Conservation (phyloP, 768 basidiomycete genomes). For the Pisolithus microcarpus region DNA sequence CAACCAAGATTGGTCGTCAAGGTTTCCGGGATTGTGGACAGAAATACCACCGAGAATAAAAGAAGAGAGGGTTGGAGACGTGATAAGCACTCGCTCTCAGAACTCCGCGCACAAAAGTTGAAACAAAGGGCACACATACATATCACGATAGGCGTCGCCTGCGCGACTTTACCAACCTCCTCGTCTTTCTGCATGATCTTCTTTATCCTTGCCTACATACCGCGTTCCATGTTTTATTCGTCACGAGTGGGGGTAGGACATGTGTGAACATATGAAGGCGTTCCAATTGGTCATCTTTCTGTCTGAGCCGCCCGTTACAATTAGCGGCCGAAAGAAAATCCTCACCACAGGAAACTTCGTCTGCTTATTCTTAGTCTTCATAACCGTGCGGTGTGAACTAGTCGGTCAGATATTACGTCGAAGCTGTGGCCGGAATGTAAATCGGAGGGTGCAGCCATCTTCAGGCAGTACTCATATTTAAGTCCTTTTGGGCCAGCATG, state of each 20-base stretch:
- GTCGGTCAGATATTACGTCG: background rate
- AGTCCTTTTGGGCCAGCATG: background rate
- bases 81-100: background rate
- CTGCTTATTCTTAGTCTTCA: conserved; percentile 90
- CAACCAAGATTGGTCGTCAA: background rate
- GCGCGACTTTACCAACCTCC: conserved; percentile 96
- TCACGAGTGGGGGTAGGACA: background rate
- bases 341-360: conserved; percentile 89
- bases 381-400: conserved; percentile 18
- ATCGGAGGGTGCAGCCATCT: background rate
- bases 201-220: conserved; percentile 85
- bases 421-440: background rate
- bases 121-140: conserved; percentile 50
- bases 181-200: conserved; percentile 99
- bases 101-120: background rate
- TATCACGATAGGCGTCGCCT: conserved; percentile 93
- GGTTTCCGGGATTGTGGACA: too few species aligned
- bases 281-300: background rate
- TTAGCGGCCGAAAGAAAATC: conserved; percentile 4
- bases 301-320: background rate
- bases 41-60: too few species aligned
- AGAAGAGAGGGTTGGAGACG: too few species aligned
- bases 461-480: background rate
- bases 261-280: background rate
- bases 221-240: background rate